Conservation (phyloP, 2,329 filamentous ascomycete species). For the Penicillium sp. region DNA sequence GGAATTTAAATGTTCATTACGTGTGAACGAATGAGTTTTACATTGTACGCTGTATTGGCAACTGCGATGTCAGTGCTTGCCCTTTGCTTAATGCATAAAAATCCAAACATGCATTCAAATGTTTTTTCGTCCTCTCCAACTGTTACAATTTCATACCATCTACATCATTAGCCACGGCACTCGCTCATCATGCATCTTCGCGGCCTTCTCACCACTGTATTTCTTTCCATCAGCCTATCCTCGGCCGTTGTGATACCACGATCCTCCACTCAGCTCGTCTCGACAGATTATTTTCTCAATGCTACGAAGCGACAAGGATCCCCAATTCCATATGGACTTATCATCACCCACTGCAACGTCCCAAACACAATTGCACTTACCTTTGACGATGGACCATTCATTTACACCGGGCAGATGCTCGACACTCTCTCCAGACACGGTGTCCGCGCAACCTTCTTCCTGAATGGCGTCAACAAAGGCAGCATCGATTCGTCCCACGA, state of each 20-base stretch:
- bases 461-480: slow-evolving; percentile 47
- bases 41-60: not conserved
- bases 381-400: slow-evolving; percentile 64
- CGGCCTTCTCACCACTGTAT: not conserved
- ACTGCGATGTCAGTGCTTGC: not conserved
- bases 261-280: not conserved
- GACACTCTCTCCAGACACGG: slow-evolving; percentile 57
- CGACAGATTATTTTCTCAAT: not conserved
- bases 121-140: not conserved
- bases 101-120: not conserved
- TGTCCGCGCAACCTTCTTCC: slow-evolving; percentile 65
- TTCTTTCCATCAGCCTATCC: slow-evolving; percentile 7
- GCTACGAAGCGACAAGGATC: not conserved
- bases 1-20: slow-evolving; percentile 5
- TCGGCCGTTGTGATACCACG: not conserved
- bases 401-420: slow-evolving; percentile 58
- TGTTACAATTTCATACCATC: not conserved
- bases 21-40: not conserved
- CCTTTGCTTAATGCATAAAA: not conserved
- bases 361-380: slow-evolving; percentile 62
- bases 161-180: not conserved
- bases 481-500: slow-evolving; percentile 31
- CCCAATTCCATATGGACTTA: slow-evolving; percentile 40
- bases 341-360: slow-evolving; percentile 41
- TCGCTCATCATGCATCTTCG: slow-evolving; percentile 10